Evolutionary conservation across 257 asterid species (phyloP), one percentile per base, ranked within the genome.

Genomic region (Gynochthodes officinalis): DNA sequence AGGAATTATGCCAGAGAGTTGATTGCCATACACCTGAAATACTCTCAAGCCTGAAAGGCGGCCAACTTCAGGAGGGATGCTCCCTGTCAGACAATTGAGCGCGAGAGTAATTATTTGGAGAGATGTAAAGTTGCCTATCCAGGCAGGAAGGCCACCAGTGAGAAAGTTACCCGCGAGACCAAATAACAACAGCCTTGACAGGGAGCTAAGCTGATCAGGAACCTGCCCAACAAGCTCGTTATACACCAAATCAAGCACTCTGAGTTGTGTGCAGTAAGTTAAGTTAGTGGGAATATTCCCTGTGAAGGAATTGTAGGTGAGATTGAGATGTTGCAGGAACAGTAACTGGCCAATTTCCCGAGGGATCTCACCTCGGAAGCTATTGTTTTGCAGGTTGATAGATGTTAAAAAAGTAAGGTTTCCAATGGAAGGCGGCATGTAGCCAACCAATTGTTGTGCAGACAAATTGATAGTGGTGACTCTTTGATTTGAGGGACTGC

Each of bases 201-300:
- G 59, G 8, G 68, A 53, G 35, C 72, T 67, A 2, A 80, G 64
- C 67, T 73, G 70, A 4, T 50, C 57, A 12, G 81, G 76, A 16
- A 76, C 42, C 46, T 55, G 28, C 14, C 84, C 84, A 3, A 42
- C 37, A 2, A 80, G 62, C 12, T 35, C 8, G 28, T 76, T 80
- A 42, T 13, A 19, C 3, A 19, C 63, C 52, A 74, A 69, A 53
- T 75, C 72, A 35, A 81, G 75, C 43, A 73, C 35, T 73, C 21
- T 37, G 37, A 80, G 84, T 33, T 80, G 71, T 42, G 40, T 50
- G 52, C 84, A 80, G 48, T 43, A 21, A 54, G 55, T 76, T 30
- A 77, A 62, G 18, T 77, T 81, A 33, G 12, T 19, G 6, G 82
- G 82, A 30, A 80, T 55, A 21, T 18, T 52, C 62, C 84, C 82